These are phyloP conservation scores for Mycena polygramma DNA, from an alignment of 768 basidiomycete genomes.

Conservation along the genomic window DNA sequence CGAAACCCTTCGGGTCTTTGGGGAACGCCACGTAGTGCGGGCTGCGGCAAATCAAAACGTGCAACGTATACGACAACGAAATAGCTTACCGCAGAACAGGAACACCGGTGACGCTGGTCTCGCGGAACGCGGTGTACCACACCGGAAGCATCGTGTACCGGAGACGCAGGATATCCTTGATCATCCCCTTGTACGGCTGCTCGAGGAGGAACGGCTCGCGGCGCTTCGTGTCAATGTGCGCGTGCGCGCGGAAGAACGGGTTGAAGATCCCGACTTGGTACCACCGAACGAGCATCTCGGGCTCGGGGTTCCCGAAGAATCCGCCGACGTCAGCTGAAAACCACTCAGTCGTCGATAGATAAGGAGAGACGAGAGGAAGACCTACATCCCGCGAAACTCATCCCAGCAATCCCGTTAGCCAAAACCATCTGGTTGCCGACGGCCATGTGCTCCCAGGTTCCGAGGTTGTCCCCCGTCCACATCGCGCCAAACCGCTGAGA, in stretches of 20 bases:
- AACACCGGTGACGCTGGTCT: slow-evolving; percentile 83
- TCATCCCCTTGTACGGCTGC: slow-evolving; percentile 87
- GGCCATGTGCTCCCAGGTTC: slow-evolving; percentile 98
- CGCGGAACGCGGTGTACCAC: slow-evolving; percentile 98
- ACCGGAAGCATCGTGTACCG: slow-evolving; percentile 90
- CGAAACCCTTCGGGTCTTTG: slow-evolving; percentile 86
- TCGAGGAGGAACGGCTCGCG: slow-evolving; percentile 95
- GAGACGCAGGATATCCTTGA: slow-evolving; percentile 83
- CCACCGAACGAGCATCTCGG: slow-evolving; percentile 97
- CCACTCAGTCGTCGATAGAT: slow-evolving; percentile 8
- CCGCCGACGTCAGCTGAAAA: slow-evolving; percentile 94
- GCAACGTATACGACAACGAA: not conserved
- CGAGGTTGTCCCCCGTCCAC: slow-evolving; percentile 99
- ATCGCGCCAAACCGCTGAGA: slow-evolving; percentile 97
- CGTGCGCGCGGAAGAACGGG: slow-evolving; percentile 99
- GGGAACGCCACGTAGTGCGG: slow-evolving; percentile 98
- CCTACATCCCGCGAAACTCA: slow-evolving; percentile 93
- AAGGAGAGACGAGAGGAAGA: slow-evolving; percentile 22
- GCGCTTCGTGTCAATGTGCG: slow-evolving; percentile 97
- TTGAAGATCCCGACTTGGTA: slow-evolving; percentile 96
- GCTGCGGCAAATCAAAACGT: slow-evolving; percentile 55
- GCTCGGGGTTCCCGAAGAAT: slow-evolving; percentile 96
- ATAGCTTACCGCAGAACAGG: slow-evolving; percentile 82
- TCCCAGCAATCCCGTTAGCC: slow-evolving; percentile 88
- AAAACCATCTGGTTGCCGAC: slow-evolving; percentile 95